Evolutionary conservation across 1,284 basidiomycete species (phyloP), one percentile per base, ranked within the genome.

Genomic region (Leucoagaricus sp.): DNA sequence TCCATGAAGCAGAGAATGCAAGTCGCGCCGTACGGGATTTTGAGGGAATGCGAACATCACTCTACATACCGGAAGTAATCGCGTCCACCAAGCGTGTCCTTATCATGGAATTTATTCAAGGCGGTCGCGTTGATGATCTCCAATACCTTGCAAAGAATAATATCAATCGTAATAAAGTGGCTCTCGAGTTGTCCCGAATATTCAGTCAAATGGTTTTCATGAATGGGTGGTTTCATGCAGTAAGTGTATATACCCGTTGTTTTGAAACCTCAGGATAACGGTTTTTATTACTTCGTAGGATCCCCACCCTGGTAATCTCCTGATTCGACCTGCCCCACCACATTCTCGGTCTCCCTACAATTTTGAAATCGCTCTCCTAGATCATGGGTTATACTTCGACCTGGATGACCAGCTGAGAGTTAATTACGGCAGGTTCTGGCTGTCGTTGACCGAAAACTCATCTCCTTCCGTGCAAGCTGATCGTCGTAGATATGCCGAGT

Each of bases 201-300:
- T 98, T 98, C 67, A 91, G 87, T 48, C 89, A 88, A 67, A 99
- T 99, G 97, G 93, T 99, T 19, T 98, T 98, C 67, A 71, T 98
- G 38, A 93, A 98, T 69, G 96, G 96, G 34, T 95, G 86, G 82
- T 93, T 93, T 69, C 90, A 93, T 74, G 91, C 85, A 31, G 91
- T 89, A 65, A 67, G 85, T 73, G 21, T 15, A 49, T 9, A 25
- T 10, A 38, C 23, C 51, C 38, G 41, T 49, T 34, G 41, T 41
- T 36, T 19, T 34, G 57, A 49, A 34, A 42, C 2, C 5, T 25
- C 38, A 8, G 52, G 42, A 58, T 40, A 36, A 38, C 33, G 49
- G 55, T 28, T 36, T 52, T 21, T 3, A 23, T 26, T 49, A 26
- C n/a, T 53, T 50, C 6, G 12, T 62, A 89, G 87, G 89, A 91